phyloP scores from a whole-genome alignment of 805 yeast genomes.

The Yamadazyma takamatsuzukensis region DNA sequence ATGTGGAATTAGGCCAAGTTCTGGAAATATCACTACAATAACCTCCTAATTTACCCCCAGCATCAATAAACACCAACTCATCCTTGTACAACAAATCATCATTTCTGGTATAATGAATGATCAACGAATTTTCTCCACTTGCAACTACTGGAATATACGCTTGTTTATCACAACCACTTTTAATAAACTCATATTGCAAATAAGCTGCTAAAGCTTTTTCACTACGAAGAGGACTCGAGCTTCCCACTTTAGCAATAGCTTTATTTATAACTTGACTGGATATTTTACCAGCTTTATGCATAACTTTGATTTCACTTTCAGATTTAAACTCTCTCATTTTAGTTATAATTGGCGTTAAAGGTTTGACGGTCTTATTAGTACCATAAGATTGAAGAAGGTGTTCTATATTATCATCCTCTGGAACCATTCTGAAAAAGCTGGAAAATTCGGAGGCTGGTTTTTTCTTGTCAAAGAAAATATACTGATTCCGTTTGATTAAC shows the following conservation, averaged over 20 bases:
- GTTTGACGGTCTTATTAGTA: slow-evolving; percentile 33
- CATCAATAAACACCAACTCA: slow-evolving; percentile 89
- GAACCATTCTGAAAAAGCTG: slow-evolving; percentile 5
- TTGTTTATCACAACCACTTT: slow-evolving; percentile 83
- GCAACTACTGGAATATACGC: slow-evolving; percentile 98
- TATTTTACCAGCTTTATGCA: slow-evolving; percentile 80
- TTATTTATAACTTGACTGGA: slow-evolving; percentile 81
- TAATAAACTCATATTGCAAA: slow-evolving; percentile 75
- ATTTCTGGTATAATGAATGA: slow-evolving; percentile 91
- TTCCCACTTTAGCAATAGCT: slow-evolving; percentile 63
- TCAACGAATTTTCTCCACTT: slow-evolving; percentile 82
- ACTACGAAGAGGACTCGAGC: slow-evolving; percentile 45
- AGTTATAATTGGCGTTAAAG: slow-evolving; percentile 42
- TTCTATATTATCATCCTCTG: slow-evolving; percentile 6
- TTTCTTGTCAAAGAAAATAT: slow-evolving; percentile 51
- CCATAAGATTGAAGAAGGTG: slow-evolving; percentile 8
- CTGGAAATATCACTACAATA: slow-evolving; percentile 95
- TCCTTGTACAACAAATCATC: slow-evolving; percentile 74
- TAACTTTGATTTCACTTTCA: slow-evolving; percentile 65
- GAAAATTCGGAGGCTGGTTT: slow-evolving; percentile 1
- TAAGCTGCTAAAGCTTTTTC: slow-evolving; percentile 80
- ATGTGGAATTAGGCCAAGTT: slow-evolving; percentile 88
- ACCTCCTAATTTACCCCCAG: slow-evolving; percentile 91
- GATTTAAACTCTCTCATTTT: slow-evolving; percentile 69
- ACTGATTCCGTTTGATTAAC: slow-evolving; percentile 45